phyloP scores from a whole-genome alignment of 192 early-diverging fungal genomes.

The Geranomyces michiganensis region DNA sequence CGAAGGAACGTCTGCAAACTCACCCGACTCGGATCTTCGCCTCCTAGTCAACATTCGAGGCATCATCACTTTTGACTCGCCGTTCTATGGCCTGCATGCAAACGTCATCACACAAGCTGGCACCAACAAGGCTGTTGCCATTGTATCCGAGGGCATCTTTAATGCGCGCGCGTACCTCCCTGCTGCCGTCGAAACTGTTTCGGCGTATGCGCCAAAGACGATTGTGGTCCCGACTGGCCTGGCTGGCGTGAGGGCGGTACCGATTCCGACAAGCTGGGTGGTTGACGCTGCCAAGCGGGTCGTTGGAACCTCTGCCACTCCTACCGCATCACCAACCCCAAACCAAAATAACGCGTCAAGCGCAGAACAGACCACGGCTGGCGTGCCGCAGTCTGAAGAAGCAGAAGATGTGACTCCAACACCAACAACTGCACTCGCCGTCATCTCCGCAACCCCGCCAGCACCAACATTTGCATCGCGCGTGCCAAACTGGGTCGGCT shows the following conservation, averaged over 20 bases:
- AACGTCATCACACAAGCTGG: constrained; percentile 44
- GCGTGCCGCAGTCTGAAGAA: not conserved
- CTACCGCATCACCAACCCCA: not conserved
- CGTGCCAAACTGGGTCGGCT: constrained; percentile 23
- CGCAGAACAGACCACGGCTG: not conserved
- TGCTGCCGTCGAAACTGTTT: constrained; percentile 5
- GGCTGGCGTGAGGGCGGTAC: constrained; percentile 11
- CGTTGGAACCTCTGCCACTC: not conserved
- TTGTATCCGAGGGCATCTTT: constrained; percentile 30
- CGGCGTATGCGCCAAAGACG: constrained; percentile 16
- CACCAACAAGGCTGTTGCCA: constrained; percentile 33
- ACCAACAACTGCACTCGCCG: not conserved
- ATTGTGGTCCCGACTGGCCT: constrained; percentile 31
- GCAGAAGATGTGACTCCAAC: not conserved
- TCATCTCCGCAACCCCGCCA: not conserved
- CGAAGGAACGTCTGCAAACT: constrained; percentile 14
- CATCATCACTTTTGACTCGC: constrained; percentile 59
- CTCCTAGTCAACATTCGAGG: constrained; percentile 51
- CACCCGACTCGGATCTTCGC: constrained; percentile 31
- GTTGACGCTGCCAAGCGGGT: constrained; percentile 17
- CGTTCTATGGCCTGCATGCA: constrained; percentile 53
- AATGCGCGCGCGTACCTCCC: constrained; percentile 25
- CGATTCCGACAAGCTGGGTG: constrained; percentile 37
- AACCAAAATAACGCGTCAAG: not conserved
- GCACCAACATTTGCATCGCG: constrained; percentile 1